These are phyloP conservation scores for Paramecium biaurelia DNA, from an alignment of 73 alveolate species.

Conservation along the genomic window DNA sequence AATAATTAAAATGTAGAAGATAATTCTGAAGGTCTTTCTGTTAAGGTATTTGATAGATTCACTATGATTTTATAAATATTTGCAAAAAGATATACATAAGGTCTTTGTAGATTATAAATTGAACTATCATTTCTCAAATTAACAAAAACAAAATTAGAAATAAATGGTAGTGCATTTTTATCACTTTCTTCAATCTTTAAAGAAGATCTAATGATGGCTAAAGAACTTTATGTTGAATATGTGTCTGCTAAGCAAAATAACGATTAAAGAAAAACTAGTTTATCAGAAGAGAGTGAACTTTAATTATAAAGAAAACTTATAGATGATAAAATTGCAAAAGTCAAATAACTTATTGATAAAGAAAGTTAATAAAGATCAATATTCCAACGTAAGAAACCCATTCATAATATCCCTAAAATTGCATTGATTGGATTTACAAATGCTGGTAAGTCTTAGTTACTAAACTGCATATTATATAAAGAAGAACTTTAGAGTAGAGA, in stretches of 20 bases:
- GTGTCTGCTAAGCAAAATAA: slow-evolving; percentile 78
- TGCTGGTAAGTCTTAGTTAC: slow-evolving; percentile 89
- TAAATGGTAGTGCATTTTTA: slow-evolving; percentile 75
- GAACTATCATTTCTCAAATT: slow-evolving; percentile 83
- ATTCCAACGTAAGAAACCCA: neutral
- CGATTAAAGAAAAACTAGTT: slow-evolving; percentile 65
- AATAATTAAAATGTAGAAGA: slow-evolving; percentile 21
- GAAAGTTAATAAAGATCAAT: neutral
- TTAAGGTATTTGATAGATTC: slow-evolving; percentile 79
- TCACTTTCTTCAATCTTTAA: slow-evolving; percentile 63
- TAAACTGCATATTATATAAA: slow-evolving; percentile 71
- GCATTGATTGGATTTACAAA: slow-evolving; percentile 90
- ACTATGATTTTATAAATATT: slow-evolving; percentile 82
- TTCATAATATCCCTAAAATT: slow-evolving; percentile 67
- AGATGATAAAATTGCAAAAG: slow-evolving; percentile 71
- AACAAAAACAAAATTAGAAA: slow-evolving; percentile 74
- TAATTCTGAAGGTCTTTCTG: slow-evolving; percentile 18
- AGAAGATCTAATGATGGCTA: slow-evolving; percentile 65
- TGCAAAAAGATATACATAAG: slow-evolving; percentile 78
- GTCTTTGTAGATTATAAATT: slow-evolving; percentile 68
- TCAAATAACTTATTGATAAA: slow-evolving; percentile 60
- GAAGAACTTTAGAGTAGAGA: slow-evolving; percentile 67
- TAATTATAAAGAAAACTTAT: slow-evolving; percentile 77
- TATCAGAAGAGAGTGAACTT: slow-evolving; percentile 80
- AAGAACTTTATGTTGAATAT: slow-evolving; percentile 66